Evolutionary conservation across 345 rosid genomes (phyloP).

Genomic region (Conringia planisiliqua): DNA sequence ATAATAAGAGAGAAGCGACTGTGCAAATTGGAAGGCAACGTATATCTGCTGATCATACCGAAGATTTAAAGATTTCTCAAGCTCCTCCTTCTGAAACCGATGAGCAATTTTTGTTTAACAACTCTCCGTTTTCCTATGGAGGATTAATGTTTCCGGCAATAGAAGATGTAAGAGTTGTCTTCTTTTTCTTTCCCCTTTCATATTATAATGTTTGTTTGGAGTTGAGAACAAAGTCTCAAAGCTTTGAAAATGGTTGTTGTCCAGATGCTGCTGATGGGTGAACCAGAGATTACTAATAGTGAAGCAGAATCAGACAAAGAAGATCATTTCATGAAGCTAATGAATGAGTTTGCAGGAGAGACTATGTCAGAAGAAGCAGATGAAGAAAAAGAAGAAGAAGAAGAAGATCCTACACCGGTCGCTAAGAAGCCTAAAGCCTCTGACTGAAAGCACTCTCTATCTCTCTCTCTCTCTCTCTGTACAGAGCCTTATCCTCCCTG

Average conservation of each 20-base stretch:
- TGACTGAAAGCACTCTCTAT: slow-evolving; percentile 15
- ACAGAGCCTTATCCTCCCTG: slow-evolving; percentile 18
- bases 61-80: slow-evolving; percentile 29
- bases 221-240: not conserved
- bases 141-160: slow-evolving; percentile 29
- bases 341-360: slow-evolving; percentile 12
- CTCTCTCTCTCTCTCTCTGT: slow-evolving; percentile 2
- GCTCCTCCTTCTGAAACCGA: slow-evolving; percentile 22
- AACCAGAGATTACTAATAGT: slow-evolving; percentile 15
- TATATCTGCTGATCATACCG: slow-evolving; percentile 29
- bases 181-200: not conserved
- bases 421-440: slow-evolving; percentile 19
- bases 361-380: slow-evolving; percentile 22
- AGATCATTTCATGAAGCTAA: slow-evolving; percentile 16
- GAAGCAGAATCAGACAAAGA: slow-evolving; percentile 10
- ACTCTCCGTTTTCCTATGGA: slow-evolving; percentile 26
- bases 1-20: slow-evolving; percentile 12
- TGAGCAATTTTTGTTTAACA: slow-evolving; percentile 24
- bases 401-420: slow-evolving; percentile 23
- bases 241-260: slow-evolving; percentile 8
- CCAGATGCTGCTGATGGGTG: slow-evolving; percentile 21
- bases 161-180: slow-evolving; percentile 24
- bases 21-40: slow-evolving; percentile 30
- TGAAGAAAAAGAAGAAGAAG: not conserved
- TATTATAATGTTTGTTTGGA: not conserved